Percentiles rank a stretch among this genome's conserved stretches.
Conservation (phyloP, 2,329 filamentous ascomycete genomes). For the Fusarium chlamydosporum region DNA sequence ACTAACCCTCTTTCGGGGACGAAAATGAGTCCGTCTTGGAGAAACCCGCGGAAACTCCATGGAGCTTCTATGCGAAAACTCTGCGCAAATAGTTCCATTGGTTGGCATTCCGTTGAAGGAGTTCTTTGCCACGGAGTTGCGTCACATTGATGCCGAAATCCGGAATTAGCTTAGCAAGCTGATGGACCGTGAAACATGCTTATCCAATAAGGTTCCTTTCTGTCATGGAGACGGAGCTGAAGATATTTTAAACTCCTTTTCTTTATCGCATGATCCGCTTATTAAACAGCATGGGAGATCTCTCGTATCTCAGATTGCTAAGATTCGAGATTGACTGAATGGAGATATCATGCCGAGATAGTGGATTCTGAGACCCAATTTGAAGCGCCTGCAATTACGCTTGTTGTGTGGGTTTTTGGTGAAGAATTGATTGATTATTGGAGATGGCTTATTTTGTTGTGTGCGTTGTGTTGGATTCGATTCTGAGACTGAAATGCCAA, state of each 20-base stretch:
- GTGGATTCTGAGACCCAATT: neutral
- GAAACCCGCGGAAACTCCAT: slow-evolving; percentile 21
- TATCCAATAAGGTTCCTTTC: neutral
- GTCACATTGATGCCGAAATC: slow-evolving; percentile 27
- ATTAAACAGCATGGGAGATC: slow-evolving; percentile 30
- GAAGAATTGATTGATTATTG: neutral
- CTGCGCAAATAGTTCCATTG: slow-evolving; percentile 13
- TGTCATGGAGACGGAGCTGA: slow-evolving; percentile 18
- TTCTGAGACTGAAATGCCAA: no score
- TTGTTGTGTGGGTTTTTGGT: neutral
- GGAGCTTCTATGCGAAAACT: slow-evolving; percentile 9
- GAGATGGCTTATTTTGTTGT: neutral
- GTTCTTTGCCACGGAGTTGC: slow-evolving; percentile 21
- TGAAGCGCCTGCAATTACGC: slow-evolving; percentile 6
- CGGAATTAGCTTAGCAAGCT: slow-evolving; percentile 21
- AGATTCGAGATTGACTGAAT: slow-evolving; percentile 10
- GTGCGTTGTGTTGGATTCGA: no score
- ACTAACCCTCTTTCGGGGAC: slow-evolving; percentile 5
- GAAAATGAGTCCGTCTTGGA: neutral
- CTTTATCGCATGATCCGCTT: slow-evolving; percentile 27
- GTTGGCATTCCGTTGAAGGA: neutral
- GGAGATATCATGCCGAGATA: slow-evolving; percentile 20
- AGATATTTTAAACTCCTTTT: slow-evolving; percentile 17
- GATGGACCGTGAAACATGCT: neutral
- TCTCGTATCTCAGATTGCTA: slow-evolving; percentile 28